phyloP scores from a whole-genome alignment of 1,139 yeast species.

The Candida dubliniensis region DNA sequence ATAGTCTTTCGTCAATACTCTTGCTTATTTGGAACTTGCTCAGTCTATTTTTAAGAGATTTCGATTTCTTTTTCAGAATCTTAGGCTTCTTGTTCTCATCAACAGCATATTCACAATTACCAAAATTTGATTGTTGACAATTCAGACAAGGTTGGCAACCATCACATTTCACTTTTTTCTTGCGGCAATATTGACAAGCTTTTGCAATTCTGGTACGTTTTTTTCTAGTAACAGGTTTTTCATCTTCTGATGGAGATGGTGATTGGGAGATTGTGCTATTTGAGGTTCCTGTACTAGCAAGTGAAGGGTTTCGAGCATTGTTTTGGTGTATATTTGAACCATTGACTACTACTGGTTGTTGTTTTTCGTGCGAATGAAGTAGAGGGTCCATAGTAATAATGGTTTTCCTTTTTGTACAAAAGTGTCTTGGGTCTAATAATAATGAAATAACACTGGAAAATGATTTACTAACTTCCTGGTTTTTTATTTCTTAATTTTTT shows the following conservation, averaged over 20 bases:
- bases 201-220: conserved; percentile 34
- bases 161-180: conserved; percentile 51
- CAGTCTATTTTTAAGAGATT: conserved; percentile 8
- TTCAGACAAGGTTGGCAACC: conserved; percentile 46
- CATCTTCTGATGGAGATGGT: conserved; percentile 1
- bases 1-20: conserved; percentile 7
- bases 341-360: neutral
- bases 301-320: neutral
- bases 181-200: conserved; percentile 55
- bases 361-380: too few species aligned
- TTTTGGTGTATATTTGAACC: neutral
- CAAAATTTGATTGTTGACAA: conserved; percentile 31
- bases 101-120: conserved; percentile 28
- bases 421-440: too few species aligned
- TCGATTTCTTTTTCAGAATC: conserved; percentile 7
- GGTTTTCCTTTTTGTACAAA: too few species aligned
- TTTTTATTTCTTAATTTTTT: too few species aligned
- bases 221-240: conserved; percentile 3
- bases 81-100: conserved; percentile 18
- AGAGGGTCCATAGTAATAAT: too few species aligned
- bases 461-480: too few species aligned
- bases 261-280: conserved; percentile 4
- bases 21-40: conserved; percentile 9
- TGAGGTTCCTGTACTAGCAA: neutral
- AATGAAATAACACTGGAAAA: too few species aligned